Conservation (phyloP, 768 basidiomycete genomes). For the Naganishia friedmannii region DNA sequence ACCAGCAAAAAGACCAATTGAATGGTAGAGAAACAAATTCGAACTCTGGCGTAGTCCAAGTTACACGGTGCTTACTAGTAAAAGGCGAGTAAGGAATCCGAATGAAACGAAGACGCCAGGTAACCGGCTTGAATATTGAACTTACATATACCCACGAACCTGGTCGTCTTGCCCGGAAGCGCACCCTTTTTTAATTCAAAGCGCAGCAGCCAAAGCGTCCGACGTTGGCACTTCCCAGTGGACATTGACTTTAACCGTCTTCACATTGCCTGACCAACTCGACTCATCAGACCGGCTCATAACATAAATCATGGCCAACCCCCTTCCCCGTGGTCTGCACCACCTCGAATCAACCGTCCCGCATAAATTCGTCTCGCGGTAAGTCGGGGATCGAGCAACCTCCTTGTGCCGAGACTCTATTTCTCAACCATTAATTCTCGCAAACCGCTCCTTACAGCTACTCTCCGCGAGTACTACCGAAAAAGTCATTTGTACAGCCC, state of each 20-base stretch:
- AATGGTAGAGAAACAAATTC: constrained; percentile 27
- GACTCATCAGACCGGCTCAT: not conserved
- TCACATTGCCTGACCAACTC: not conserved
- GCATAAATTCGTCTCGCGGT: constrained; percentile 32
- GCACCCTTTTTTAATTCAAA: constrained; percentile 21
- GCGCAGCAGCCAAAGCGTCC: constrained; percentile 4
- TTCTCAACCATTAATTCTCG: not conserved
- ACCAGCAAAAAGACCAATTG: constrained; percentile 22
- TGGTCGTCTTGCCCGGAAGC: not conserved
- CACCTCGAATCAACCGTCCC: constrained; percentile 33
- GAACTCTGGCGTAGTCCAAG: constrained; percentile 25
- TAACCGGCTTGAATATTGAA: not conserved
- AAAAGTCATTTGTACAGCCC: constrained; percentile 40
- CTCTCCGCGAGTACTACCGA: constrained; percentile 30
- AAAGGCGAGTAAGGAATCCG: constrained; percentile 28
- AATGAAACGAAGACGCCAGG: constrained; percentile 28
- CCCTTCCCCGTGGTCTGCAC: constrained; percentile 28
- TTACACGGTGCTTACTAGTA: constrained; percentile 28
- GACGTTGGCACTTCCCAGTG: not conserved
- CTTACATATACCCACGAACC: not conserved
- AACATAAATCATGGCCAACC: constrained; percentile 8
- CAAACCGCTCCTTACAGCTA: constrained; percentile 17
- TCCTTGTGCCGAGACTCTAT: not conserved
- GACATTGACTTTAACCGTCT: not conserved
- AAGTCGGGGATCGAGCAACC: not conserved